These are phyloP conservation scores for Penicillium arizonense DNA, from an alignment of 495 filamentous ascomycete genomes.

Conservation along the genomic window DNA sequence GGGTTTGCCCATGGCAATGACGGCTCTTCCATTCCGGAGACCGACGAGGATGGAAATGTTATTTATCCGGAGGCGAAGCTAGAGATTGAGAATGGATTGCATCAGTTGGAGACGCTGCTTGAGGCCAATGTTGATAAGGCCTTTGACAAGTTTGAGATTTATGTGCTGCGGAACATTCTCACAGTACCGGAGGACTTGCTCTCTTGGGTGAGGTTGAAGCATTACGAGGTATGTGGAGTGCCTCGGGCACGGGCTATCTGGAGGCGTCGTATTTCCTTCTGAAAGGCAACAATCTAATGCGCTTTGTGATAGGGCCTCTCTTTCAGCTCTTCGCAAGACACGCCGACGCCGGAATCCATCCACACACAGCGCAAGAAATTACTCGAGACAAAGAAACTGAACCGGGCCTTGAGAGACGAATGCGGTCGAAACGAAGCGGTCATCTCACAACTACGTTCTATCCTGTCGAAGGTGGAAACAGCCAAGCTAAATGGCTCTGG, in stretches of 20 bases:
- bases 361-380: slow-evolving; percentile 70
- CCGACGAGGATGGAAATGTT: slow-evolving; percentile 52
- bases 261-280: background rate
- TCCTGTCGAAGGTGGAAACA: slow-evolving; percentile 42
- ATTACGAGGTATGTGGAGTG: slow-evolving; percentile 70
- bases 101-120: slow-evolving; percentile 94
- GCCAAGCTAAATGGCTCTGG: slow-evolving; percentile 23
- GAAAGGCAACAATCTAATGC: slow-evolving; percentile 12
- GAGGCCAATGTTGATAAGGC: slow-evolving; percentile 72
- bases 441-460: slow-evolving; percentile 60
- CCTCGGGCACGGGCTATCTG: no score
- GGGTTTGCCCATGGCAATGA: slow-evolving; percentile 61
- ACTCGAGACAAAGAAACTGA: slow-evolving; percentile 77
- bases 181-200: slow-evolving; percentile 70
- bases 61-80: slow-evolving; percentile 59
- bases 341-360: slow-evolving; percentile 63
- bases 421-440: slow-evolving; percentile 71
- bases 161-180: slow-evolving; percentile 84
- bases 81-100: slow-evolving; percentile 87
- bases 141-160: slow-evolving; percentile 80
- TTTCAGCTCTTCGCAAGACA: slow-evolving; percentile 30
- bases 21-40: slow-evolving; percentile 47
- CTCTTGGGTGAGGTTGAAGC: slow-evolving; percentile 73
- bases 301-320: slow-evolving; percentile 32
- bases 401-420: slow-evolving; percentile 71